Conservation (phyloP, 352 stramenopile species). For the Aphanomyces cochlioides region DNA sequence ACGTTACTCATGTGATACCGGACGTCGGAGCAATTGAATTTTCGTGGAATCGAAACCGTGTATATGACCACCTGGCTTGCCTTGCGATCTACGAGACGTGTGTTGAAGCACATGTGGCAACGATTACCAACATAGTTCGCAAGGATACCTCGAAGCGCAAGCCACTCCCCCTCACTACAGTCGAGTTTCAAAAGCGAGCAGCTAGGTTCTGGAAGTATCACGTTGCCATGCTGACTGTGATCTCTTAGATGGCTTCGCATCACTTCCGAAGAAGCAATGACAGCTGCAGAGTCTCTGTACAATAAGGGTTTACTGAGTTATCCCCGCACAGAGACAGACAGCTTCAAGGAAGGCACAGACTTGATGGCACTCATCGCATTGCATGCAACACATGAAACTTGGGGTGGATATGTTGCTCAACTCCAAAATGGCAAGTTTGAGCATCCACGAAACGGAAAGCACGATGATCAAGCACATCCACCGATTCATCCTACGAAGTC, state of each 20-base stretch:
- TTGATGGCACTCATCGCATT: constrained; percentile 71
- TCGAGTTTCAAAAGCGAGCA: constrained; percentile 98
- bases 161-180: constrained; percentile 96
- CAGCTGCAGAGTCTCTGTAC: constrained; percentile 94
- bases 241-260: constrained; percentile 89
- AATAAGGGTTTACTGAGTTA: constrained; percentile 98
- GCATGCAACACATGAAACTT: constrained; percentile 68
- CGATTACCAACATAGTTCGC: constrained; percentile 67
- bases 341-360: constrained; percentile 93
- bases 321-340: constrained; percentile 98
- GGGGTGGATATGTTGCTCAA: constrained; percentile 75
- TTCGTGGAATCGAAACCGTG: constrained; percentile 90
- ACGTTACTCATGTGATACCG: constrained; percentile 70
- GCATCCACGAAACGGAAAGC: constrained; percentile 82
- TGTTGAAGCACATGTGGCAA: constrained; percentile 55
- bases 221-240: neutral
- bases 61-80: constrained; percentile 94
- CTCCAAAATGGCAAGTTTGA: constrained; percentile 72
- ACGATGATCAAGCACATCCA: constrained; percentile 97
- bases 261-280: constrained; percentile 95
- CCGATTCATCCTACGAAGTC: constrained; percentile 98
- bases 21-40: constrained; percentile 74
- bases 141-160: constrained; percentile 91
- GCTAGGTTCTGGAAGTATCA: constrained; percentile 37
- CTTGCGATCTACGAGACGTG: constrained; percentile 90